Conservation (phyloP, 768 basidiomycete species). For the Leccinum boreale region DNA sequence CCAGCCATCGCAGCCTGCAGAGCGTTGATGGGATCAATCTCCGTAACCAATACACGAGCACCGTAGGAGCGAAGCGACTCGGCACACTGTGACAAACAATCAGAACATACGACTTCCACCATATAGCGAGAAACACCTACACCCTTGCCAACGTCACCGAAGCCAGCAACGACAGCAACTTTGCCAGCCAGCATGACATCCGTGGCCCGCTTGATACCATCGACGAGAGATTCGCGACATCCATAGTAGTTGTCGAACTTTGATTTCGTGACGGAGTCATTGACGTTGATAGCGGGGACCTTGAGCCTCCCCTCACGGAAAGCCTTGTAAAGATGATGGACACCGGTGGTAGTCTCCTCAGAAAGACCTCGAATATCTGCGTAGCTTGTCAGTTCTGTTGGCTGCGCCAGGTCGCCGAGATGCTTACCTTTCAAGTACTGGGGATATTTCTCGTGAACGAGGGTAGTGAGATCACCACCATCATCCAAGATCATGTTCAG, state of each 20-base stretch:
- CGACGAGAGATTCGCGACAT: slow-evolving; percentile 98
- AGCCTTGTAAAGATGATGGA: slow-evolving; percentile 98
- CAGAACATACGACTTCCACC: neutral
- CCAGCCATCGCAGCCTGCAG: slow-evolving; percentile 99
- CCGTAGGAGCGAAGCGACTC: slow-evolving; percentile 98
- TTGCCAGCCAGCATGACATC: slow-evolving; percentile 99
- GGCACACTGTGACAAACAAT: slow-evolving; percentile 67
- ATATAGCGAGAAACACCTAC: slow-evolving; percentile 48
- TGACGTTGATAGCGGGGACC: slow-evolving; percentile 99
- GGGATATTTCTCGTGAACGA: slow-evolving; percentile 96
- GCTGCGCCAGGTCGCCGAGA: neutral
- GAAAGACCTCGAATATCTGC: slow-evolving; percentile 89
- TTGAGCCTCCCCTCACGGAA: slow-evolving; percentile 95
- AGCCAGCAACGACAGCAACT: slow-evolving; percentile 98
- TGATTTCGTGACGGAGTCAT: slow-evolving; percentile 99
- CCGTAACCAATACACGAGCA: slow-evolving; percentile 92
- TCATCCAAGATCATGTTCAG: slow-evolving; percentile 99
- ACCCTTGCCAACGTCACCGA: slow-evolving; percentile 98
- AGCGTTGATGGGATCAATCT: slow-evolving; percentile 99
- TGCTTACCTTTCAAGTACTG: slow-evolving; percentile 72
- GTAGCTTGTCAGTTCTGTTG: neutral
- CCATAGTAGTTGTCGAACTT: slow-evolving; percentile 99
- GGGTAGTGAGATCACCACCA: slow-evolving; percentile 91
- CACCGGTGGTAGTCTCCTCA: slow-evolving; percentile 99
- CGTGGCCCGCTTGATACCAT: slow-evolving; percentile 99